These are phyloP conservation scores for Azolla pinnata DNA, from an alignment of 75 land plant genomes.

Conservation along the genomic window DNA sequence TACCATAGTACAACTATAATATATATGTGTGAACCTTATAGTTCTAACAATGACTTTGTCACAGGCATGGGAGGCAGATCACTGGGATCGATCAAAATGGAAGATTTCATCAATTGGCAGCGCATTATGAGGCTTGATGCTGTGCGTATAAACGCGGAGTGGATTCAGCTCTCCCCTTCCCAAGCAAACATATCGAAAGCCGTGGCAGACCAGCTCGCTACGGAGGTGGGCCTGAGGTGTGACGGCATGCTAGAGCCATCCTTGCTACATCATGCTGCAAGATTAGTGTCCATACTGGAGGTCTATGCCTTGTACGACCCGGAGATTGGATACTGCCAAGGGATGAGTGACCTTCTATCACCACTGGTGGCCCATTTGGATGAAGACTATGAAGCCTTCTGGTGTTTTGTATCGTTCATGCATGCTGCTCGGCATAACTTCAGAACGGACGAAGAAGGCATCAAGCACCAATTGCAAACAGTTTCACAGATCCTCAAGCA, in stretches of 20 bases:
- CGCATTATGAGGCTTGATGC: slow-evolving; percentile 82
- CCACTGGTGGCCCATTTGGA: slow-evolving; percentile 66
- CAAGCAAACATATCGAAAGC: slow-evolving; percentile 54
- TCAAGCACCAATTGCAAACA: slow-evolving; percentile 51
- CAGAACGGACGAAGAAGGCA: slow-evolving; percentile 73
- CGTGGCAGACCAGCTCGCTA: slow-evolving; percentile 33
- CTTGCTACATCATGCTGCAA: slow-evolving; percentile 61
- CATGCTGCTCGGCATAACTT: slow-evolving; percentile 43
- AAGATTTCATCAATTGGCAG: slow-evolving; percentile 77
- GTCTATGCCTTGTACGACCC: slow-evolving; percentile 79
- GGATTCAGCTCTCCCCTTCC: slow-evolving; percentile 47
- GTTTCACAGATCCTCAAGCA: slow-evolving; percentile 55
- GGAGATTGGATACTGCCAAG: slow-evolving; percentile 86
- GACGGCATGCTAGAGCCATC: slow-evolving; percentile 73
- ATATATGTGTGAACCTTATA: too few species aligned
- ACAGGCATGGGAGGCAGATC: too few species aligned
- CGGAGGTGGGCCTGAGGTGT: slow-evolving; percentile 53
- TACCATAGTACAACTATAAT: too few species aligned
- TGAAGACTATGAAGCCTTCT: slow-evolving; percentile 74
- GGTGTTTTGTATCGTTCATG: slow-evolving; percentile 75
- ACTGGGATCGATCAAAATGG: too few species aligned
- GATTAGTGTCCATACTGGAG: slow-evolving; percentile 67
- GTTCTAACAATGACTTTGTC: too few species aligned
- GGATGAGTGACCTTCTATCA: slow-evolving; percentile 92
- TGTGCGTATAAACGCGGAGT: slow-evolving; percentile 65